Conservation (phyloP, 495 filamentous ascomycete genomes). For the Bacidia gigantensis region DNA sequence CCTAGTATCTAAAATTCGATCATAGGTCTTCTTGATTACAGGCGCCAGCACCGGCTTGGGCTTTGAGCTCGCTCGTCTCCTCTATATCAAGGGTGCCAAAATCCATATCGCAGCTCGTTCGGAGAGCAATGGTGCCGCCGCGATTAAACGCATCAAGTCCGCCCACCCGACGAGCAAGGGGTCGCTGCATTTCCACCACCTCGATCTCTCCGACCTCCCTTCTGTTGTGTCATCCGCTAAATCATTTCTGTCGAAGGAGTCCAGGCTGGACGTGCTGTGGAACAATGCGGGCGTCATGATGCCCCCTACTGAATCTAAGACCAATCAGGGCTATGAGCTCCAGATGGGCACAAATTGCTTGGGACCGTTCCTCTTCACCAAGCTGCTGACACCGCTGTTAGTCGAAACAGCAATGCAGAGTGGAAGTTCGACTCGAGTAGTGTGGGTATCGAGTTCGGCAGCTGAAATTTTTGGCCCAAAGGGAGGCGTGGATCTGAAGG, state of each 20-base stretch:
- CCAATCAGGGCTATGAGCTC: slow-evolving; percentile 29
- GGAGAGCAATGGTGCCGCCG: slow-evolving; percentile 21
- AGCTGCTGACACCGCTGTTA: slow-evolving; percentile 33
- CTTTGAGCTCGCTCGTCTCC: slow-evolving; percentile 26
- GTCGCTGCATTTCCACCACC: slow-evolving; percentile 28
- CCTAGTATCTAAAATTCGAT: too few species aligned
- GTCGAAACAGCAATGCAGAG: slow-evolving; percentile 22
- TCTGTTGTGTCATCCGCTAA: slow-evolving; percentile 34
- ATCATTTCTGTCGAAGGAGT: slow-evolving; percentile 27
- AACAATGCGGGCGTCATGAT: slow-evolving; percentile 43
- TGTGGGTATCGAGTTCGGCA: slow-evolving; percentile 24
- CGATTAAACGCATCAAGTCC: slow-evolving; percentile 25
- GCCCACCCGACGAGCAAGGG: slow-evolving; percentile 14
- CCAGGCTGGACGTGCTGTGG: slow-evolving; percentile 37
- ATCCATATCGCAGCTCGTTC: slow-evolving; percentile 36
- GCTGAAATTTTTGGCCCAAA: slow-evolving; percentile 7
- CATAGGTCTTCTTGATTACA: slow-evolving; percentile 32
- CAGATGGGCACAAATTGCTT: slow-evolving; percentile 35
- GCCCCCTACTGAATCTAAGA: slow-evolving; percentile 19
- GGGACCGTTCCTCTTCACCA: slow-evolving; percentile 33
- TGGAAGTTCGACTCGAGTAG: slow-evolving; percentile 26
- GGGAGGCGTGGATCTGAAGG: too few species aligned
- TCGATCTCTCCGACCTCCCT: slow-evolving; percentile 36
- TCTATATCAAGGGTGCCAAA: slow-evolving; percentile 29
- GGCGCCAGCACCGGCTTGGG: slow-evolving; percentile 31